These are phyloP conservation scores for Saxophila tyrrhenica DNA, from an alignment of 495 filamentous ascomycete species.

Conservation along the genomic window DNA sequence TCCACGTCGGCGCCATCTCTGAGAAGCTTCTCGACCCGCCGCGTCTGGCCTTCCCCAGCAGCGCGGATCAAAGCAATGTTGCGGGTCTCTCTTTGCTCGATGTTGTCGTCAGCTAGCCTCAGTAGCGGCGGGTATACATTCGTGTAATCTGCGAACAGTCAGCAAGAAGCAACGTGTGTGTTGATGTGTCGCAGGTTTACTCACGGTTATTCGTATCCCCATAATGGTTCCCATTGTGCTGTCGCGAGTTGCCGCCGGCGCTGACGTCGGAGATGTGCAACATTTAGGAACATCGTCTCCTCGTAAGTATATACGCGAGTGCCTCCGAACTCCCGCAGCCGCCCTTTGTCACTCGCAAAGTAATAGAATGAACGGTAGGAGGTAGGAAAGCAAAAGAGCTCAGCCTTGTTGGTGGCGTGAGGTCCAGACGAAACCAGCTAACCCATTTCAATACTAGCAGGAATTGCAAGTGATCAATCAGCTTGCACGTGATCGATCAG, in stretches of 20 bases:
- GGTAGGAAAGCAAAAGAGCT: not conserved
- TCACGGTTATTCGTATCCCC: too few species aligned
- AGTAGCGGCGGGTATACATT: not conserved
- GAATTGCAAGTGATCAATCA: too few species aligned
- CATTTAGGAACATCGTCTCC: not conserved
- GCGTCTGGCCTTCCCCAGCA: not conserved
- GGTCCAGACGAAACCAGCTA: too few species aligned
- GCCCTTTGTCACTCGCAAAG: too few species aligned
- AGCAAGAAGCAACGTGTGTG: too few species aligned
- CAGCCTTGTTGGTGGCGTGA: not conserved
- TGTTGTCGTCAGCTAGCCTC: not conserved
- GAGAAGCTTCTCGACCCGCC: not conserved
- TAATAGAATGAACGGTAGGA: not conserved
- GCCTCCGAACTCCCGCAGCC: not conserved
- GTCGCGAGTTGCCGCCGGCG: not conserved
- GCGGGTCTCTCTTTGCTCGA: not conserved
- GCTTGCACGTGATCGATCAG: too few species aligned
- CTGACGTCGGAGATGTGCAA: not conserved
- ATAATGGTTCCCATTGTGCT: not conserved
- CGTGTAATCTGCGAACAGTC: not conserved
- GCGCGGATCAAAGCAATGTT: not conserved
- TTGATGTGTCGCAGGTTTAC: not conserved
- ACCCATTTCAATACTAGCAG: too few species aligned
- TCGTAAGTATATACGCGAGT: not conserved
- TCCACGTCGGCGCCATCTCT: not conserved